Evolutionary conservation across 495 filamentous ascomycete genomes (phyloP), one percentile per base, ranked within the genome.

Genomic region (Parmelia sp.): DNA sequence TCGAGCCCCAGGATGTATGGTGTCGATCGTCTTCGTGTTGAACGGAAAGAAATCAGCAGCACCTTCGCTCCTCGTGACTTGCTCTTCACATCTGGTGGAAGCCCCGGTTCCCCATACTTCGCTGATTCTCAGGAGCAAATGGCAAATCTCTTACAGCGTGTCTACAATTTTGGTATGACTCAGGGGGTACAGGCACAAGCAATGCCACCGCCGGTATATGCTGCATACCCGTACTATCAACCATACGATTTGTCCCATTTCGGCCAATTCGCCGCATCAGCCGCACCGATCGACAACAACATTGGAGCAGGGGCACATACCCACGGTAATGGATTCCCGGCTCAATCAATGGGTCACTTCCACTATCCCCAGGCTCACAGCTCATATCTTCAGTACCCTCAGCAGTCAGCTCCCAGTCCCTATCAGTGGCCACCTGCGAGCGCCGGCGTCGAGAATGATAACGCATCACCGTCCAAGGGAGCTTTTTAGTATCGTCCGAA

Each of bases 31-130:
- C 51, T 71, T 40, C 70, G 71, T n/a, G 70, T 73, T 31, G 70
- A 73, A 56, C 67, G 60, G 35, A 73, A 73, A 61, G 70, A 68
- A 49, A 58, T 63, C 17, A 58, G 51, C 36, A 58, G 68, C 31
- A 44, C 66, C 1, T 57, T 44, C 31, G 55, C 59, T 23, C 71
- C 63, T 29, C 69, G 67, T 58, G 67, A 66, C 21, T 12, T 15
- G 23, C 21, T 53, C 31, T 21, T 57, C 23, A 39, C 23, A 36
- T 65, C 61, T 21, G 58, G 57, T 23, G 66, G 63, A 27, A 68
- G 69, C 62, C 68, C 69, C 23, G 49, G 64, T 33, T 51, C 58
- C 4, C 47, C 53, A 10, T 47, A 47, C 39, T 31, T 56, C 21
- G 25, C 19, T 14, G 57, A 70, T 37, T 37, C 57, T 58, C 60